Base-by-base conservation (phyloP, 306 rosid genomes). In the Trifolium fragiferum region DNA sequence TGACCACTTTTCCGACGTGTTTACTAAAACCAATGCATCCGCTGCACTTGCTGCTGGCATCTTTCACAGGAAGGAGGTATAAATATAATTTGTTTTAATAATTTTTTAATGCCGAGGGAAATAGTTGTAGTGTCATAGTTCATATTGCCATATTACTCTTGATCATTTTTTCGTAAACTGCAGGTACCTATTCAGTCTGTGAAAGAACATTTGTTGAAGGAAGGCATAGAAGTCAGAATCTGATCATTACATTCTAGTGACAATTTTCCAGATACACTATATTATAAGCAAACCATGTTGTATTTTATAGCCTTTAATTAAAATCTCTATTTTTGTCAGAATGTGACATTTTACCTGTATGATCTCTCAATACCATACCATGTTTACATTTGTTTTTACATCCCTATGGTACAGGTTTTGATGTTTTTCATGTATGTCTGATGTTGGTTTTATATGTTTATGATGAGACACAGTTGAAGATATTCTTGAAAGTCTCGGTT, bases 11-110 rank as follows among this genome's bases (percentile, higher is more conserved):
- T 83, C 93, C 8, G 98, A 92, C 63, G 99, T 95, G 62, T 92
- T 95, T 47, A 10, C 14, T 46, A 85, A 84, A 82, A 95, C 97
- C 10, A 86, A 85, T 77, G 97, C 97, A 18, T 95, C 99, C 15
- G 99, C 99, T 6, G 99, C 99, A 11, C 98, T 92, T 77, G 99
- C 99, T 25, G 99, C 99, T 1, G 99, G 99, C 64, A 95, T 95
- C 80, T 95, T 95, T 77, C 99, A 95, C 61, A 88, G 99, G 64
- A 95, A 95, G 58, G 98, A 95, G 98, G 98, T 95, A 87, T 53
- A 14, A 4, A 49, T 54, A n/a, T n/a, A n/a, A n/a, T 64, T 11
- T 37, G 5, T 49, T 46, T 63, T 27, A 2, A 51, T 35, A 7
- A 18, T 54, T 59, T 66, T 38, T 37, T 60, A 50, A 7, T 73